Percentiles rank a stretch among this genome's conserved stretches.
Evolutionary conservation across 257 asterid species (phyloP).

Genomic region (Avicennia marina): DNA sequence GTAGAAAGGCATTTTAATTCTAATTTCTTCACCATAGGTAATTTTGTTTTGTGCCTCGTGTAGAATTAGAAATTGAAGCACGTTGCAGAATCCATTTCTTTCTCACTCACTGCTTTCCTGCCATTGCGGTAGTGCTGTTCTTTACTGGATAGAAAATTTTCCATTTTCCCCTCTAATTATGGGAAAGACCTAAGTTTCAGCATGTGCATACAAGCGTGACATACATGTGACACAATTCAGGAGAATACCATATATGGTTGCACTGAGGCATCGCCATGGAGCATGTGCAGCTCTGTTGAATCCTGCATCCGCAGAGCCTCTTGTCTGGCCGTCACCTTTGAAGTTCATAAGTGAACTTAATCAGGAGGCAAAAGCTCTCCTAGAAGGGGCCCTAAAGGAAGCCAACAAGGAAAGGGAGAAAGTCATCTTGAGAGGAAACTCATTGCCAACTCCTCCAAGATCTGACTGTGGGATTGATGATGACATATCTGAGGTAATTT

Average conservation of each 20-base stretch:
- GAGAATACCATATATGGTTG: conserved; percentile 87
- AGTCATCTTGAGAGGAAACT: conserved; percentile 56
- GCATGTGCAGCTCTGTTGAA: conserved; percentile 87
- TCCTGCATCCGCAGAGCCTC: conserved; percentile 95
- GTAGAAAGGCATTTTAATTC: too few relatives aligned
- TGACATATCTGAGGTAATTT: conserved; percentile 62
- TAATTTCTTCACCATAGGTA: too few relatives aligned
- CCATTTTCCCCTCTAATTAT: too few relatives aligned
- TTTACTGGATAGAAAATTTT: too few relatives aligned
- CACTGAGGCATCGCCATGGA: conserved; percentile 66
- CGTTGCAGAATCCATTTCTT: too few relatives aligned
- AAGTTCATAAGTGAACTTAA: conserved; percentile 88
- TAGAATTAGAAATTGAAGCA: too few relatives aligned
- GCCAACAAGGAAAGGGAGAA: conserved; percentile 81
- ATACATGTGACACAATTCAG: conserved; percentile 27
- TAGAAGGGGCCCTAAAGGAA: conserved; percentile 79
- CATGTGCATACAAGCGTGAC: background rate
- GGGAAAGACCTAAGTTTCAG: too few relatives aligned
- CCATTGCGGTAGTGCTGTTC: too few relatives aligned
- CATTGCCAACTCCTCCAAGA: conserved; percentile 49
- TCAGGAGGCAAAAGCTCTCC: conserved; percentile 68
- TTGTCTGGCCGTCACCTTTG: conserved; percentile 93
- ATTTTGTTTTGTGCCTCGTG: too few relatives aligned
- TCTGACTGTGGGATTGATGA: conserved; percentile 60
- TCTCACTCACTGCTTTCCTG: too few relatives aligned